Conservation (phyloP, 306 rosid genomes). For the Medicago lupulina region DNA sequence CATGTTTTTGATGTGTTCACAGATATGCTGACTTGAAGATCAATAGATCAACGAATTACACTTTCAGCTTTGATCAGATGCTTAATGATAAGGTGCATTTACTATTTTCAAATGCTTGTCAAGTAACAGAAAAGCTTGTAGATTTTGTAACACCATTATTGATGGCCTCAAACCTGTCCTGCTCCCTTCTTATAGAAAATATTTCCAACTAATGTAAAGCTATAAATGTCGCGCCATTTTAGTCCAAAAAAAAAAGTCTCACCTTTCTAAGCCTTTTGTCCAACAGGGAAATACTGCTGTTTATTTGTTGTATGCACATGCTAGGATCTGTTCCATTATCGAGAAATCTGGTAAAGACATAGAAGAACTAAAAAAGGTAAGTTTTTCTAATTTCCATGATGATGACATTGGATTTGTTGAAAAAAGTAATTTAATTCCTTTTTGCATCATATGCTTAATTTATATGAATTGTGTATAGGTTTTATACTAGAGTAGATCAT, state of each 20-base stretch:
- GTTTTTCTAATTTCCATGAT: conserved; percentile 41
- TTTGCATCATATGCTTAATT: not conserved
- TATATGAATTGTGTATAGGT: not conserved
- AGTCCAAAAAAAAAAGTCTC: not conserved
- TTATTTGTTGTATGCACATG: conserved; percentile 69
- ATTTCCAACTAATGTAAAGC: not conserved
- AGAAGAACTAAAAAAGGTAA: conserved; percentile 76
- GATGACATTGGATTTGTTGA: not conserved
- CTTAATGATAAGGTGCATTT: conserved; percentile 25
- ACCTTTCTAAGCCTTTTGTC: conserved; percentile 31
- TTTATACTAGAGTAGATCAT: conserved; percentile 5
- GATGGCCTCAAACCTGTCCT: not conserved
- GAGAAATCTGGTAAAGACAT: conserved; percentile 89
- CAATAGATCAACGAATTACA: conserved; percentile 57
- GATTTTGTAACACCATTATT: conserved; percentile 17
- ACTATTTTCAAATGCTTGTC: not conserved
- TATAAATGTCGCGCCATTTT: conserved; percentile 7
- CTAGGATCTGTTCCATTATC: conserved; percentile 88
- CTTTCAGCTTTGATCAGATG: conserved; percentile 24
- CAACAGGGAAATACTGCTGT: conserved; percentile 94
- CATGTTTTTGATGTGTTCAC: conserved; percentile 39
- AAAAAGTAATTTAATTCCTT: not conserved
- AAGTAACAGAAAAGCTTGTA: not conserved
- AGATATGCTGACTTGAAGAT: conserved; percentile 96
- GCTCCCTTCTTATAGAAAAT: not conserved